Evolutionary conservation across 148 eudicot species (phyloP), one percentile per base, ranked within the genome.

Genomic region (Talinum fruticosum): DNA sequence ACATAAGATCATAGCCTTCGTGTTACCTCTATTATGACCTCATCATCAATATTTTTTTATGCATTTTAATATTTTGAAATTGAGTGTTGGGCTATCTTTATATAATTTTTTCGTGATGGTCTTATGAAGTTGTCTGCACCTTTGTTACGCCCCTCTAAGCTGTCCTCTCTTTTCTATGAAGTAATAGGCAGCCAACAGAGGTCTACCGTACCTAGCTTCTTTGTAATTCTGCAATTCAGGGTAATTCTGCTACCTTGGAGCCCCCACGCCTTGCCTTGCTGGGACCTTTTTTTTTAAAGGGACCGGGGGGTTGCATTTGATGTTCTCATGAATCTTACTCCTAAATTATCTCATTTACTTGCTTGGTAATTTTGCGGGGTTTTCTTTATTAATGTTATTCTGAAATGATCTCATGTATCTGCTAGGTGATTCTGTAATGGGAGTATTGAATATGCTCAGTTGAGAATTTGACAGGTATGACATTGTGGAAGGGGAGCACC

Each of bases 401-500:
- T 72, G 72, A 64, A 78, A 35, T 77, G 49, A 19, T 78, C 75
- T 24, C 28, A 65, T 57, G 61, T 68, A 75, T 35, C 33, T 79
- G 64, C 74, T 79, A 59, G 84, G 66, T 79, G 66, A 76, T 79
- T 83, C 79, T 79, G 59, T 66, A 61, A 66, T 65, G 74, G 65
- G 76, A 64, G 69, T 77, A 49, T 21, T 71, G 78, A 82, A 80
- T 59, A 53, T 85, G 66, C 83, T 87, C 79, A 87, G 76, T 72
- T 77, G 53, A 77, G 68, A 78, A 73, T 64, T 82, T 80, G 65
- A 78, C 93, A 96, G 99, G 99, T 96, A 93, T 71, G 82, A 84
- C 41, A 91, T 96, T 51, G 95, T 96, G 78, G 99, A 91, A 90
- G 97, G 95, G 79, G 90, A 90, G 64, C 91, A 96, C 81, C 82